A percentile compares a stretch with the other conserved stretches of the same genome.
Conservation (phyloP, 2,329 filamentous ascomycete genomes). For the Decorospora gaudefroyi region DNA sequence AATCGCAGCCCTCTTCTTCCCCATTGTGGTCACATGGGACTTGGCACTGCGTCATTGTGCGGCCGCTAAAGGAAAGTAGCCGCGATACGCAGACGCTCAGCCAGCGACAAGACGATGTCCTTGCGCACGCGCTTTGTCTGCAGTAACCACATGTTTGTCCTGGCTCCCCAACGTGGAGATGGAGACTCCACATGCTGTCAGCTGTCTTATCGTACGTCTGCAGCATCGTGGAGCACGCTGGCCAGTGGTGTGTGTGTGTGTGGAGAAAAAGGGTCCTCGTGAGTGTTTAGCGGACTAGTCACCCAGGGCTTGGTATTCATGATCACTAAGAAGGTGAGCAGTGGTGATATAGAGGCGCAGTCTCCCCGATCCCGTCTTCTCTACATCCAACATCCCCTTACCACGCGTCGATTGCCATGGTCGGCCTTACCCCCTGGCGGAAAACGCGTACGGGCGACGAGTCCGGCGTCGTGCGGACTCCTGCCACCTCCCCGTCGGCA, state of each 20-base stretch:
- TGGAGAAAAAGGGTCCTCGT: constrained; percentile 15
- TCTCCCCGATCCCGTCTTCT: neutral
- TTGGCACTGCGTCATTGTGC: constrained; percentile 12
- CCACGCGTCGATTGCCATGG: constrained; percentile 15
- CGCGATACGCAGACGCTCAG: constrained; percentile 7
- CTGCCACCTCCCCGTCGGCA: constrained; percentile 9
- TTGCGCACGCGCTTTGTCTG: constrained; percentile 10
- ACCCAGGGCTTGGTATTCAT: constrained; percentile 4
- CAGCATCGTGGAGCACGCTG: constrained; percentile 17
- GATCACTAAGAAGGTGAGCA: neutral
- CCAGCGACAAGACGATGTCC: constrained; percentile 7
- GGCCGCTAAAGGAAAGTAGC: constrained; percentile 8
- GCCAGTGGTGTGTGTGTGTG: constrained; percentile 8
- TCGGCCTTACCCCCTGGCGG: constrained; percentile 24
- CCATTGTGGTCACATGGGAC: constrained; percentile 6
- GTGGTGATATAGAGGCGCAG: constrained; percentile 2
- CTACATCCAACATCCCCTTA: neutral
- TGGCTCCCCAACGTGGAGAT: constrained; percentile 5
- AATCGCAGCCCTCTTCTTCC: neutral
- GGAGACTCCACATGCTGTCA: constrained; percentile 25
- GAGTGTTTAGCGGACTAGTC: constrained; percentile 13
- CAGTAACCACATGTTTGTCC: constrained; percentile 10
- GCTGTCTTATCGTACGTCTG: constrained; percentile 21
- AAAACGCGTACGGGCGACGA: constrained; percentile 14
- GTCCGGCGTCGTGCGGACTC: constrained; percentile 1